Evolutionary conservation across 495 filamentous ascomycete genomes (phyloP).

Genomic region (Penicillium cinerascens): DNA sequence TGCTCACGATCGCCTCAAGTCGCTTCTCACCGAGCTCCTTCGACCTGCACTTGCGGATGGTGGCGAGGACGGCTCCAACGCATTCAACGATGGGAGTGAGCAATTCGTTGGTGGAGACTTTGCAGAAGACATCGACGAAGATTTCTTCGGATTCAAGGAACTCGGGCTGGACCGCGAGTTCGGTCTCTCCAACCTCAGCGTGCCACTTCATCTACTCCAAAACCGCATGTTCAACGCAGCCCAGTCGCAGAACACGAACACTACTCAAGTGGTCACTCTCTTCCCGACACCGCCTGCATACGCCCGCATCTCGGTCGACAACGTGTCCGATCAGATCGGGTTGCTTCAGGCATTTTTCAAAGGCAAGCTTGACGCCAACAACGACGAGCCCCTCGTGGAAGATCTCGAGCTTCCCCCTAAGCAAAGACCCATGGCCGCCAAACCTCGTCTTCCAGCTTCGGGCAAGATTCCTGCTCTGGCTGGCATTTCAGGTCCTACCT

Average conservation of each 20-base stretch:
- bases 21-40: slow-evolving; percentile 82
- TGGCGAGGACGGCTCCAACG: slow-evolving; percentile 78
- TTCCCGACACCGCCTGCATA: slow-evolving; percentile 62
- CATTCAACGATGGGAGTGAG: slow-evolving; percentile 94
- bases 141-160: slow-evolving; percentile 98
- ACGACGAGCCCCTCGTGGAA: slow-evolving; percentile 79
- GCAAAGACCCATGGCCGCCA: slow-evolving; percentile 69
- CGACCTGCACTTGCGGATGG: slow-evolving; percentile 81
- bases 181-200: slow-evolving; percentile 76
- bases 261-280: slow-evolving; percentile 44
- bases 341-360: slow-evolving; percentile 87
- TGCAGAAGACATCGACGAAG: slow-evolving; percentile 93
- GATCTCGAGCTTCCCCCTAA: slow-evolving; percentile 93
- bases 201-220: slow-evolving; percentile 91
- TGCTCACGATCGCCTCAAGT: slow-evolving; percentile 90
- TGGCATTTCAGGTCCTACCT: slow-evolving; percentile 31
- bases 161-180: slow-evolving; percentile 88
- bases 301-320: slow-evolving; percentile 77
- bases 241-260: slow-evolving; percentile 63
- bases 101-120: slow-evolving; percentile 97
- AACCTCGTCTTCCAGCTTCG: slow-evolving; percentile 84
- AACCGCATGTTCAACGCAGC: slow-evolving; percentile 80
- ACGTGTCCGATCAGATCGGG: slow-evolving; percentile 72
- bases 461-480: slow-evolving; percentile 70
- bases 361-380: slow-evolving; percentile 75